These are phyloP conservation scores for Ceratocystis smalleyi DNA, from an alignment of 2,329 filamentous ascomycete species.

Conservation along the genomic window DNA sequence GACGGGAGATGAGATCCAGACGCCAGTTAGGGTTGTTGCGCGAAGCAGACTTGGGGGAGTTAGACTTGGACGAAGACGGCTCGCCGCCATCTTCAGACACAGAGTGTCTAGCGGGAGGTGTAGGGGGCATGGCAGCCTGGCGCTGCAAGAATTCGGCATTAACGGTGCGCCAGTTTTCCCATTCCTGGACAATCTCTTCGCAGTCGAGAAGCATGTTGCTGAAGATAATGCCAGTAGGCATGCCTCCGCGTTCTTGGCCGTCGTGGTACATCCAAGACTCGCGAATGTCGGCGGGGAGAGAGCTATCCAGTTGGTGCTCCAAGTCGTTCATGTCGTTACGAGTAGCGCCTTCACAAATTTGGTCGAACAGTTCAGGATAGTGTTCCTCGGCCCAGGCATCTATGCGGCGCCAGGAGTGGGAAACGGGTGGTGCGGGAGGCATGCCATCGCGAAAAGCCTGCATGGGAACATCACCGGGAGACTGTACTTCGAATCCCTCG, in stretches of 20 bases:
- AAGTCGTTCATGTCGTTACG: conserved; percentile 92
- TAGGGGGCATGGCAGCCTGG: conserved; percentile 22
- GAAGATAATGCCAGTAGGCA: conserved; percentile 84
- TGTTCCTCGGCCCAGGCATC: conserved; percentile 89
- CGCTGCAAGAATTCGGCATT: conserved; percentile 73
- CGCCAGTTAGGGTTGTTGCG: conserved; percentile 50
- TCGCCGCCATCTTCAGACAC: conserved; percentile 40
- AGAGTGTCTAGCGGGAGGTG: conserved; percentile 39
- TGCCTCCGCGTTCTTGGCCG: conserved; percentile 87
- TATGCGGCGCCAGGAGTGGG: conserved; percentile 87
- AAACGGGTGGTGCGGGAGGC: conserved; percentile 73
- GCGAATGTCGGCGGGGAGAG: conserved; percentile 79
- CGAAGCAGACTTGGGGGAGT: conserved; percentile 25
- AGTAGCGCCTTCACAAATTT: conserved; percentile 82
- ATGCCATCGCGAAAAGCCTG: conserved; percentile 86
- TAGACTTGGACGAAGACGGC: conserved; percentile 52
- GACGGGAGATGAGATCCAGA: conserved; percentile 65
- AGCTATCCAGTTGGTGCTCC: conserved; percentile 89
- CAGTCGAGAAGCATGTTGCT: conserved; percentile 92
- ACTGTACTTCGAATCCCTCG: conserved; percentile 53
- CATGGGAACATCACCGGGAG: conserved; percentile 80
- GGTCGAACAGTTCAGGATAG: conserved; percentile 86
- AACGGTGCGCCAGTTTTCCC: conserved; percentile 89
- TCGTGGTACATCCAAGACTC: conserved; percentile 86
- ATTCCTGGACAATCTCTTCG: conserved; percentile 95